These are phyloP conservation scores for Tilletiopsis washingtonensis DNA, from an alignment of 1,284 basidiomycete species.

Conservation along the genomic window DNA sequence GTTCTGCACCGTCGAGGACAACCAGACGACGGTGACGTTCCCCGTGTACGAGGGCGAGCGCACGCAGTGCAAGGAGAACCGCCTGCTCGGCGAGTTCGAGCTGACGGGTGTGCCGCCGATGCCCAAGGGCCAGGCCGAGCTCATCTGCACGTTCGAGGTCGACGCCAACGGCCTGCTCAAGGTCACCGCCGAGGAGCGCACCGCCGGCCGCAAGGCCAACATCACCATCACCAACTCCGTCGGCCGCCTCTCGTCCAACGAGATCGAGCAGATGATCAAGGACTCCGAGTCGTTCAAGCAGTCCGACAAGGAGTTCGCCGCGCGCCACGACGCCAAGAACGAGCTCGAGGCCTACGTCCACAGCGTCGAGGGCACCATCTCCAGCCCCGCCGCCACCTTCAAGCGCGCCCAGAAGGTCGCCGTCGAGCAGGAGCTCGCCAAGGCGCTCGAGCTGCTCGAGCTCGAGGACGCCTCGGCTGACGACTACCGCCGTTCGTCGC, in stretches of 20 bases:
- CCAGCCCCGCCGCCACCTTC: slow-evolving; percentile 43
- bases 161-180: slow-evolving; percentile 47
- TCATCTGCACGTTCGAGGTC: slow-evolving; percentile 46
- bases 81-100: slow-evolving; percentile 47
- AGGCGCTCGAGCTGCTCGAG: slow-evolving; percentile 48
- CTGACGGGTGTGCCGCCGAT: slow-evolving; percentile 46
- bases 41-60: slow-evolving; percentile 48
- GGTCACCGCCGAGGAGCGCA: slow-evolving; percentile 45
- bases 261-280: slow-evolving; percentile 49
- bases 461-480: slow-evolving; percentile 43
- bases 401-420: slow-evolving; percentile 46
- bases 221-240: slow-evolving; percentile 49
- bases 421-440: slow-evolving; percentile 47
- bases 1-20: slow-evolving; percentile 48
- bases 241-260: slow-evolving; percentile 41
- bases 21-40: slow-evolving; percentile 47
- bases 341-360: slow-evolving; percentile 47
- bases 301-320: slow-evolving; percentile 47
- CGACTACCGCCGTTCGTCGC: slow-evolving; percentile 44
- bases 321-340: slow-evolving; percentile 46
- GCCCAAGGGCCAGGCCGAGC: slow-evolving; percentile 46
- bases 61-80: slow-evolving; percentile 48
- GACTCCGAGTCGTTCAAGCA: slow-evolving; percentile 47
- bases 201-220: slow-evolving; percentile 47
- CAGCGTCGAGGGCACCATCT: slow-evolving; percentile 45